A percentile compares a stretch with the other conserved stretches of the same genome.
phyloP scores from a whole-genome alignment of 2,329 filamentous ascomycete genomes.

The Cryphonectria carpinicola region DNA sequence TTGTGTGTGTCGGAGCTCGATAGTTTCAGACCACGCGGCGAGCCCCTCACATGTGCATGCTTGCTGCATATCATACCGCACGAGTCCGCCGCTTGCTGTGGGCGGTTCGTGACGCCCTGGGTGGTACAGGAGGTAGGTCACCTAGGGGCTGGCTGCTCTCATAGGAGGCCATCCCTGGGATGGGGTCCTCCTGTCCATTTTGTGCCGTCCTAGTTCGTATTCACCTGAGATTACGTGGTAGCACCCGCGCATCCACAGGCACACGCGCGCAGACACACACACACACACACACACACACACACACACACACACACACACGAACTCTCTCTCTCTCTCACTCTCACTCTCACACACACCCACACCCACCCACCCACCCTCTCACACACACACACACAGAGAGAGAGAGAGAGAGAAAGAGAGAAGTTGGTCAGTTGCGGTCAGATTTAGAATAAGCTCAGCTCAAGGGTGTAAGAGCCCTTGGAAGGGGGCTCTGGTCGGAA shows the following conservation, averaged over 20 bases:
- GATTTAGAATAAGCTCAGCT: neutral
- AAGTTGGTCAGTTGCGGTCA: neutral
- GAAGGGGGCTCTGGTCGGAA: slow-evolving; percentile 1
- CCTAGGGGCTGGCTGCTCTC: neutral
- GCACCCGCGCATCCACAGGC: slow-evolving; percentile 1
- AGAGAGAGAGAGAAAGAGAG: no score
- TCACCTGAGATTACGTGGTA: neutral
- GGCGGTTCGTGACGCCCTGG: neutral
- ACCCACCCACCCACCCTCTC: neutral
- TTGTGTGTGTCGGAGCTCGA: neutral
- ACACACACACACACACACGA: no score
- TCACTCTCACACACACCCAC: neutral
- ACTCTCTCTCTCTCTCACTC: neutral
- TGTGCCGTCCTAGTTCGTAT: slow-evolving; percentile 13
- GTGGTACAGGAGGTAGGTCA: neutral
- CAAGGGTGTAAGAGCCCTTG: neutral
- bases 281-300: no score
- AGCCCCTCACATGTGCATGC: slow-evolving; percentile 5
- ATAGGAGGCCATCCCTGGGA: neutral
- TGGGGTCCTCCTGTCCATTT: neutral
- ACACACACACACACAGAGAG: no score
- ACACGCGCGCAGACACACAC: neutral
- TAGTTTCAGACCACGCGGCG: neutral
- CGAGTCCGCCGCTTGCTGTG: neutral
- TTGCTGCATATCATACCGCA: neutral